Base-by-base conservation (phyloP, 306 rosid species). In the Dalbergia oliveri region DNA sequence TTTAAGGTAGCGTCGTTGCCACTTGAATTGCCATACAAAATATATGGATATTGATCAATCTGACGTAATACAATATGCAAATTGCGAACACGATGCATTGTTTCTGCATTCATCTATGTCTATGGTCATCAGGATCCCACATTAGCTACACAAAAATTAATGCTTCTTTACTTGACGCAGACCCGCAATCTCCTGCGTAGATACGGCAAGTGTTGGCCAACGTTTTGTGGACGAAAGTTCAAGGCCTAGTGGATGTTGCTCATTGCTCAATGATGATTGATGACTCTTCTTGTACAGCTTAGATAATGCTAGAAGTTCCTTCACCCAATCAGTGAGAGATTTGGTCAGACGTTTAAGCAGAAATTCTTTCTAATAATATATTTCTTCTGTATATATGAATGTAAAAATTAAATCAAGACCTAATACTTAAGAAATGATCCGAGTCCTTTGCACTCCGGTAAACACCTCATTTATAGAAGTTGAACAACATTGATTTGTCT, bases 141-240 rank as follows among this genome's bases (percentile, higher is more conserved):
- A 12, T 49, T 49, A 21, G 23, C 23, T 1, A 0, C 23, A 21
- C 23, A 21, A 21, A 21, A 21, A 21, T 21, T 21, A 45, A 10
- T 10, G 13, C 3, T 45, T 2, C 6, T 37, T 37, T 37, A 37
- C 41, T 2, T 11, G 39, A 26, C 9, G 66, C 39, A 23, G 68
- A 35, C 68, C 21, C 68, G 68, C 45, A 63, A 63, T 14, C 47
- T 63, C 68, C 15, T 63, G 12, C 68, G 68, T 34, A 45, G 68
- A 45, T 49, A 35, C 37, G 49, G 50, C 14, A 37, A 64, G 49
- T 35, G 43, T 35, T 37, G 69, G 49, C 69, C 26, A 8, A n/a
- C 9, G 4, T 12, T 39, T 64, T 64, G 69, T 15, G 31, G 69
- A 64, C 26, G 14, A 64, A 64, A 64, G 35, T 64, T 11, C 18